Percentiles rank a stretch among this genome's conserved stretches.
These are phyloP conservation scores for Ampelomyces quisqualis DNA, from an alignment of 2,329 filamentous ascomycete genomes.

Conservation along the genomic window DNA sequence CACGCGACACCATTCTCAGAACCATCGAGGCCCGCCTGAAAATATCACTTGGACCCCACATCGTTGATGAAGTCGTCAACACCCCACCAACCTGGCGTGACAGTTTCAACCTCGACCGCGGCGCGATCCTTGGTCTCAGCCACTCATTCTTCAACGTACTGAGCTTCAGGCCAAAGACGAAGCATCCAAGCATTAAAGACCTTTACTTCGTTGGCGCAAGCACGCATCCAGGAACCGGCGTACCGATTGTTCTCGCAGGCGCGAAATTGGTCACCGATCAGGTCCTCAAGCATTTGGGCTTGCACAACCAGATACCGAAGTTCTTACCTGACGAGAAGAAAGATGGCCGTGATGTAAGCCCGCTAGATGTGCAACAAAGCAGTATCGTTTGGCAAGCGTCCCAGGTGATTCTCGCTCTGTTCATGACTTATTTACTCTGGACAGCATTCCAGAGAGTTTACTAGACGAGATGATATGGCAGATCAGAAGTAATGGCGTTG, in stretches of 20 bases:
- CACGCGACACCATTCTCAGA: constrained; percentile 60
- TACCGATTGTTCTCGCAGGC: constrained; percentile 71
- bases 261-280: constrained; percentile 62
- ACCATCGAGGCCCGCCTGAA: constrained; percentile 64
- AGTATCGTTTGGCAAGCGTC: constrained; percentile 13
- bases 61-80: constrained; percentile 65
- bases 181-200: constrained; percentile 51
- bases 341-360: constrained; percentile 3
- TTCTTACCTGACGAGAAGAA: constrained; percentile 6
- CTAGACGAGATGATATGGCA: too few relatives aligned
- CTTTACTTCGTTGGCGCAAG: constrained; percentile 74
- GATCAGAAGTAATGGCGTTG: too few relatives aligned
- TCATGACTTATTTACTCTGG: constrained; percentile 2
- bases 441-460: neutral
- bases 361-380: constrained; percentile 21
- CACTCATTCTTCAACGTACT: constrained; percentile 75
- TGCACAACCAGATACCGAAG: constrained; percentile 45
- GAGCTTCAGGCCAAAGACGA: constrained; percentile 63
- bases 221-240: constrained; percentile 74
- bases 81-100: constrained; percentile 65
- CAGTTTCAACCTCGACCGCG: constrained; percentile 72
- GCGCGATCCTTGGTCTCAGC: constrained; percentile 69
- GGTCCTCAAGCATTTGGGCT: constrained; percentile 46
- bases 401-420: constrained; percentile 16
- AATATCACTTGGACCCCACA: constrained; percentile 52